phyloP scores from a whole-genome alignment of 208 protist species.

The Leishmania aethiopica region DNA sequence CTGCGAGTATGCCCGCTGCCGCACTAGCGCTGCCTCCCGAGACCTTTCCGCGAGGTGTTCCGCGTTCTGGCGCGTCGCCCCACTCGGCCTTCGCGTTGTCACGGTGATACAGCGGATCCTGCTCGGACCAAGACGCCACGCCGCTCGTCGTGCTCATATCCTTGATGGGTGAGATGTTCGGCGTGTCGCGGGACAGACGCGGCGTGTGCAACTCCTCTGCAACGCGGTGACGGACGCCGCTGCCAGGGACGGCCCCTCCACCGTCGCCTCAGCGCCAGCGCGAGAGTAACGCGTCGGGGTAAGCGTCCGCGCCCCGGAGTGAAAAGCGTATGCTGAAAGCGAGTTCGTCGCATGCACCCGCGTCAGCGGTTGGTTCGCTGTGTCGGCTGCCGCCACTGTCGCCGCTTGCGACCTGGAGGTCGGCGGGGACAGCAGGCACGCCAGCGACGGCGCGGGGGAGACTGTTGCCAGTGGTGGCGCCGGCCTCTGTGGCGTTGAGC shows the following conservation, averaged over 20 bases:
- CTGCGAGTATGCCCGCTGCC: not conserved
- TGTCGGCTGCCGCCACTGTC: not conserved
- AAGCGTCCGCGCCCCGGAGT: not conserved
- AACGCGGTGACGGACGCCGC: constrained; percentile 6
- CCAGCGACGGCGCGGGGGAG: not conserved
- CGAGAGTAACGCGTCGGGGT: constrained; percentile 2
- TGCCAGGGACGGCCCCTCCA: constrained; percentile 24
- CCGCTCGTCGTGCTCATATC: constrained; percentile 25
- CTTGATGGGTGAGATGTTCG: constrained; percentile 46
- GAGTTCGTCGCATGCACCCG: constrained; percentile 9
- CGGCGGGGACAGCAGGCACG: not conserved
- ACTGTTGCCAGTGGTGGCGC: no score
- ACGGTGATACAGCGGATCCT: constrained; percentile 15
- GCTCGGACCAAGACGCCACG: constrained; percentile 17
- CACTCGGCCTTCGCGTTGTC: not conserved
- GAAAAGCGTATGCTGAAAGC: constrained; percentile 14
- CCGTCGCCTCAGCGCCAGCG: not conserved
- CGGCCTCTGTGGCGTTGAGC: not conserved
- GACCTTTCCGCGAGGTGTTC: constrained; percentile 1
- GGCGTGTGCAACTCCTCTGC: constrained; percentile 5
- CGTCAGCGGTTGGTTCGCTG: not conserved
- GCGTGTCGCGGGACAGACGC: constrained; percentile 22
- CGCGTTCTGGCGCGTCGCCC: not conserved
- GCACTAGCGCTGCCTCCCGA: not conserved
- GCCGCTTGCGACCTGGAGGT: not conserved